A percentile compares a stretch with the other conserved stretches of the same genome.
Conservation (phyloP, 371 early-diverging fungal species). For the Lichtheimia ornata region DNA sequence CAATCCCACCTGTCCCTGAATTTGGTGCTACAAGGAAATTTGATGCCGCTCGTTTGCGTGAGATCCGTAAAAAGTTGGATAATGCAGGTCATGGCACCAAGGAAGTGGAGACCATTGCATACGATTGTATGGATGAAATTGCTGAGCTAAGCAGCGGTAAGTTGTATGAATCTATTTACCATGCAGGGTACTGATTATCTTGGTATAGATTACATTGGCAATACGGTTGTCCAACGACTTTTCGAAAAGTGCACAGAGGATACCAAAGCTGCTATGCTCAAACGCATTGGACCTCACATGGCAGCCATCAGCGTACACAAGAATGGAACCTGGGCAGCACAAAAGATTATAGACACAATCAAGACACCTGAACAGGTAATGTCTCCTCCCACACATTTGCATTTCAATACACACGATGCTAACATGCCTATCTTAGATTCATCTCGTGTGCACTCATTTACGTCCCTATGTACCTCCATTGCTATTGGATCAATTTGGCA, state of each 20-base stretch:
- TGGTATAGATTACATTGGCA: conserved; percentile 53
- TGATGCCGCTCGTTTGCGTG: conserved; percentile 83
- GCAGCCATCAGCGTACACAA: conserved; percentile 87
- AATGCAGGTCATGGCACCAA: conserved; percentile 51
- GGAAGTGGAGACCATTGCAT: conserved; percentile 67
- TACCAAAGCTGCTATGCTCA: conserved; percentile 55
- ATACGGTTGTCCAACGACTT: conserved; percentile 85
- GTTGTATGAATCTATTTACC: conserved; percentile 2
- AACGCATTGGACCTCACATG: conserved; percentile 69
- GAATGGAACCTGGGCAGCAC: conserved; percentile 94
- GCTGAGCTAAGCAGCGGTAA: conserved; percentile 89
- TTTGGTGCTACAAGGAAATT: conserved; percentile 63
- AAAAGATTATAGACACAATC: conserved; percentile 84
- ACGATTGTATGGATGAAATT: conserved; percentile 70
- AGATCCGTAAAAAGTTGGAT: conserved; percentile 89
- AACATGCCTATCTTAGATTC: conserved; percentile 15
- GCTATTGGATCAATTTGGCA: conserved; percentile 90
- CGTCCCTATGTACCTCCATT: conserved; percentile 75
- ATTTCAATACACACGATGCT: background rate
- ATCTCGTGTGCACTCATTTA: conserved; percentile 44
- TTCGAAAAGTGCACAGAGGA: conserved; percentile 70
- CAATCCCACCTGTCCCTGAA: conserved; percentile 77
- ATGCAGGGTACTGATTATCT: too few relatives aligned
- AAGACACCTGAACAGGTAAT: conserved; percentile 63
- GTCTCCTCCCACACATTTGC: conserved; percentile 25